Base-by-base conservation (phyloP, 2,329 filamentous ascomycete genomes). In the Fusarium napiforme region DNA sequence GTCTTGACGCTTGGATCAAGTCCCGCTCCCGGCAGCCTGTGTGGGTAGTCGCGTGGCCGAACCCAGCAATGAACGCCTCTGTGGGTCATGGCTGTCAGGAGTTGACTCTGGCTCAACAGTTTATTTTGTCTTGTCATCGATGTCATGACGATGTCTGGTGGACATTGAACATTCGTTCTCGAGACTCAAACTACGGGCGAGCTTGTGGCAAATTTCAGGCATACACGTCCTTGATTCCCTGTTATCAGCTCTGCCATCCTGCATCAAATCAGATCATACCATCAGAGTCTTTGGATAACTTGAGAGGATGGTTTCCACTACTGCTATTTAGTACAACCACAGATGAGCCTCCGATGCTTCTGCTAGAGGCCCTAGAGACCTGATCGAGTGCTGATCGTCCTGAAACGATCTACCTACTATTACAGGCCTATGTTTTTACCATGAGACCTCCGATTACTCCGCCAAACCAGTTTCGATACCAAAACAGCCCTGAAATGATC, bases 31-130 rank as follows among this genome's bases (percentile, higher is more conserved):
- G 46, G 67, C 74, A 64, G 64, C 67, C 56, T 61, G 64, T 72
- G 64, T 78, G 76, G 75, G 76, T 74, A 69, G 68, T 78, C 76
- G 76, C 76, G 75, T 78, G 76, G 76, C 72, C 63, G 60, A 69
- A 74, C 73, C 73, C 63, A 75, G 68, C 62, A 71, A 61, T 64
- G 65, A 69, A 59, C 67, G 60, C 69, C 66, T 60, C 57, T 65
- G 52, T 73, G 74, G 66, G 61, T 64, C 60, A 59, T 59, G 43
- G 56, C 68, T 72, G 52, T 68, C 70, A 62, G 69, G 69, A 68
- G 63, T 74, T 75, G 57, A 71, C 69, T 75, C 71, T 65, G 68
- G 56, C 50, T 65, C 60, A 62, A 71, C 65, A 70, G 58, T 70
- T 45, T 69, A 69, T 64, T 56, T 45, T 59, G 57, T 56, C 47